Base-by-base conservation (phyloP, 2,329 filamentous ascomycete species). In the Calonectria hawksworthii region DNA sequence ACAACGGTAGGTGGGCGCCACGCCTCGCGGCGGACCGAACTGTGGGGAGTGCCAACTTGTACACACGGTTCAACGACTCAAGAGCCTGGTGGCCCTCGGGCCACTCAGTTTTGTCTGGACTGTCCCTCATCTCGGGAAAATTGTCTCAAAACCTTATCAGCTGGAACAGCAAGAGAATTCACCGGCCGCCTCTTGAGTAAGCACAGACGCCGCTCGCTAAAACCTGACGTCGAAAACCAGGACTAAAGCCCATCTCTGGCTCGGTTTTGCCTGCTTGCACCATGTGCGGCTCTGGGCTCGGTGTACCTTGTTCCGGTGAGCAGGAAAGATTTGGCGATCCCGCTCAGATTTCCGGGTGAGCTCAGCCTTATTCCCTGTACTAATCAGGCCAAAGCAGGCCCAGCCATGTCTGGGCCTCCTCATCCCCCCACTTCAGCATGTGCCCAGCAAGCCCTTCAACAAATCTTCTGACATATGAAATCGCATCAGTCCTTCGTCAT, bases 311-410 rank as follows among this genome's bases (percentile, higher is more conserved):
- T 26, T 69, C 65, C 65, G 51, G 79, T 79, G 74, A 80, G 78
- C 75, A 72, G 73, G 59, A 50, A 71, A 64, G 72, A 67, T 44
- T 69, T 66, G 77, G 67, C 77, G 78, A 80, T 80, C 78, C 72
- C 72, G 34, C 30, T 77, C 74, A 63, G 70, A 34, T 61, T n/a
- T 32, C 59, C 65, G 32, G 59, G 67, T 64, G 61, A 75, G 63
- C 65, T 78, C 77, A 79, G 77, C 77, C 77, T 78, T 78, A 77
- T 70, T 69, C 47, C 63, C 56, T 44, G 52, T 23, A 63, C 21
- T 52, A 66, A 66, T 66, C 50, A 51, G n/a, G 21, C 54, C 54
- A 38, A 61, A 36, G 21, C 54, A 36, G 21, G 54, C n/a, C n/a
- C 36, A 34, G 56, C 10, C 34, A 38, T 61, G 56, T 38, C 56